Base-by-base conservation (phyloP, 1,139 yeast genomes). In the Wickerhamomyces sp. region DNA sequence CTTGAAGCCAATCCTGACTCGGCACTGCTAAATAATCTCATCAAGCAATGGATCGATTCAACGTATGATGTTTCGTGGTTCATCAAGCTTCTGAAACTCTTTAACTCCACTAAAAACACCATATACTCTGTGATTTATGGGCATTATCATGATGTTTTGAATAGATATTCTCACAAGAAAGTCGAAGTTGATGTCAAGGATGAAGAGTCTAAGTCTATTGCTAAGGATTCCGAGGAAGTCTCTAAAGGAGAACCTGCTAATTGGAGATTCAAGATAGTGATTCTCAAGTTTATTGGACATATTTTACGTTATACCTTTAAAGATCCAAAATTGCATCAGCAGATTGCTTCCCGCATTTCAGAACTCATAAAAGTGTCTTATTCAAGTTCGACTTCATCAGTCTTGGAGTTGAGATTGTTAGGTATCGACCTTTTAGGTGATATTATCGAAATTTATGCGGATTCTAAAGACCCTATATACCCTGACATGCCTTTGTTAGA, bases 301-400 rank as follows among this genome's bases (percentile, higher is more conserved):
- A 62, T 85, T 31, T 60, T 86, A 15, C 46, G 51, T 0, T 62
- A 67, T 39, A 68, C 81, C 3, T 57, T 60, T 16, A 60, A 64
- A 17, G 71, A 72, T 41, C 56, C 66, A 0, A 60, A 61, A 22
- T 52, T 80, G 10, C 61, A 68, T 16, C 61, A 63, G 1, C 67
- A 56, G 28, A 59, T 86, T 27, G 67, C 76, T 7, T 59, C 69
- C 0, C 74, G 71, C 41, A 73, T 88, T 8, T 78, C 85, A 18
- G 95, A 86, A 28, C 63, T 90, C 31, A 82, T 90, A 26, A 81
- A 84, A 47, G 70, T 89, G n/a, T 81, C 96, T 1, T 89, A 88
- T 54, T 71, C 85, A 17, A 90, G 96, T 0, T 80, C 96, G 0
- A 84, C 96, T 0, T 76, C 95, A 0, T 73, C 82, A 3, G 74